phyloP scores from a whole-genome alignment of 2,329 filamentous ascomycete genomes.

The Cytospora mali region DNA sequence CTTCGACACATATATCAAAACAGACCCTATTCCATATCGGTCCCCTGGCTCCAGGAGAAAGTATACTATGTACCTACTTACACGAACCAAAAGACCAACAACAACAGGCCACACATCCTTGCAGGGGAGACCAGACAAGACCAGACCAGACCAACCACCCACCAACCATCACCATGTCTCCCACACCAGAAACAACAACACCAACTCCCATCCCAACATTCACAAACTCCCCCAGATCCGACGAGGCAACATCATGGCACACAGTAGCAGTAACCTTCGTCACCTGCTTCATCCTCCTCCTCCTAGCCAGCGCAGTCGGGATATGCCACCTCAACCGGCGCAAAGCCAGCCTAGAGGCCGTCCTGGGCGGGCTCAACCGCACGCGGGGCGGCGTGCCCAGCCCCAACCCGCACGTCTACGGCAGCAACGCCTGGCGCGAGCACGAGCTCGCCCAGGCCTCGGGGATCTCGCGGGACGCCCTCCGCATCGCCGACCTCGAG shows the following conservation, averaged over 20 bases:
- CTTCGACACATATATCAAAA: too few species aligned
- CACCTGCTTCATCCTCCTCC: background rate
- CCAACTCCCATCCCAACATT: background rate
- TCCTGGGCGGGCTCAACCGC: background rate
- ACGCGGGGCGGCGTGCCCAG: background rate
- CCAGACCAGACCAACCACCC: background rate
- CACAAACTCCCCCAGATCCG: background rate
- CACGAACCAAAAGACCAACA: too few species aligned
- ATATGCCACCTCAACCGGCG: background rate
- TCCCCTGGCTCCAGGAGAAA: too few species aligned
- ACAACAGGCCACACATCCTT: background rate
- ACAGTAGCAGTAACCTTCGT: conserved; percentile 6
- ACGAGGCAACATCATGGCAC: background rate
- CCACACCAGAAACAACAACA: background rate
- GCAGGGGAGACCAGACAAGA: background rate
- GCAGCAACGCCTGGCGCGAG: conserved; percentile 1
- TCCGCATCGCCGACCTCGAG: conserved; percentile 8
- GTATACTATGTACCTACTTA: too few species aligned
- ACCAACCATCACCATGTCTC: background rate
- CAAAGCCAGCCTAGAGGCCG: background rate
- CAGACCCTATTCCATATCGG: too few species aligned
- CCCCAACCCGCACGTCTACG: conserved; percentile 14
- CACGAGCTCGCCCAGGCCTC: background rate
- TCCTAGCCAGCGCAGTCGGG: background rate
- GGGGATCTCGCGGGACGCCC: background rate